A percentile compares a stretch with the other conserved stretches of the same genome.
Conservation (phyloP, 768 basidiomycete genomes). For the Termitomyces sp. region DNA sequence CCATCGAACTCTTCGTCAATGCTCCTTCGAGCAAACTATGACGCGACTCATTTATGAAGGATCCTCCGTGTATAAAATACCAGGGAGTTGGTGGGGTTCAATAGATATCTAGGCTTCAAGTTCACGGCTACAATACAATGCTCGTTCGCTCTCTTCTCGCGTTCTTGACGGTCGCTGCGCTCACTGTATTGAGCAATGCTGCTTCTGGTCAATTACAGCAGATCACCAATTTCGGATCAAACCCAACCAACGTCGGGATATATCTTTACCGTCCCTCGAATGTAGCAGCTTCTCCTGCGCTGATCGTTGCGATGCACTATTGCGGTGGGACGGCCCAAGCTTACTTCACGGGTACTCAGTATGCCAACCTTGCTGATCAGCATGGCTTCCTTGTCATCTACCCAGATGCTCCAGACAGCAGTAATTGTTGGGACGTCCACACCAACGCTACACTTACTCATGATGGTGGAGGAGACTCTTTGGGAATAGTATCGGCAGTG, state of each 20-base stretch:
- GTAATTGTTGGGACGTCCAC: constrained; percentile 53
- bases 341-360: constrained; percentile 47
- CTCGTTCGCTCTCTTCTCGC: constrained; percentile 5
- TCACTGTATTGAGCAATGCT: constrained; percentile 20
- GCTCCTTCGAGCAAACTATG: not conserved
- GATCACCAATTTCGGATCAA: constrained; percentile 45
- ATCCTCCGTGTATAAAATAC: not conserved
- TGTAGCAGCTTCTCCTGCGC: constrained; percentile 33
- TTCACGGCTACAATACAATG: not conserved
- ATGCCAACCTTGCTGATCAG: constrained; percentile 45
- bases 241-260: constrained; percentile 52
- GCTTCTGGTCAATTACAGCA: constrained; percentile 34
- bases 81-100: too few species aligned
- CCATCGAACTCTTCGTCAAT: too few species aligned
- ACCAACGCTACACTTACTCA: constrained; percentile 50
- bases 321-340: constrained; percentile 51
- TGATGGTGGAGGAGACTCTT: constrained; percentile 52
- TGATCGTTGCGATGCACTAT: constrained; percentile 52
- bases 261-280: constrained; percentile 40
- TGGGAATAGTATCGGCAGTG: constrained; percentile 43
- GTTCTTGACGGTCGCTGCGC: constrained; percentile 10
- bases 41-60: not conserved
- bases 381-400: constrained; percentile 51
- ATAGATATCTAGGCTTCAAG: too few species aligned
- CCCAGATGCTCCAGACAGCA: constrained; percentile 36